A percentile compares a stretch with the other conserved stretches of the same genome.
These are phyloP conservation scores for Talaromyces sp. DNA, from an alignment of 2,329 filamentous ascomycete species.

Conservation along the genomic window DNA sequence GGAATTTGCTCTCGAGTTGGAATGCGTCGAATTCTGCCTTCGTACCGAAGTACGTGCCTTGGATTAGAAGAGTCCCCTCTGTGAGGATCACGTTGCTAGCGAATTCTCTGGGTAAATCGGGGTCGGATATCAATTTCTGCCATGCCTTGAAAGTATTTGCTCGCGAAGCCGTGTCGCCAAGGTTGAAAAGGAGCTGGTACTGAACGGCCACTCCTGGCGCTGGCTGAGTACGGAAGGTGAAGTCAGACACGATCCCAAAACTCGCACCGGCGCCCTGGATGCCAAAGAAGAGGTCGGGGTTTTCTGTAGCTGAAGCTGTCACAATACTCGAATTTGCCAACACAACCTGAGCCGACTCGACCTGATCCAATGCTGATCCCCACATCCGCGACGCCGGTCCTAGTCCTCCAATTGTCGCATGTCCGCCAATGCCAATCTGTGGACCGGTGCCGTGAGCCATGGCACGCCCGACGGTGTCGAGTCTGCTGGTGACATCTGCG, in stretches of 20 bases:
- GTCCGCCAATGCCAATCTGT: conserved; percentile 35
- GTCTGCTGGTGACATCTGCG: conserved; percentile 25
- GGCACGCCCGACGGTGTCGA: conserved; percentile 27
- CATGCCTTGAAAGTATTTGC: conserved; percentile 50
- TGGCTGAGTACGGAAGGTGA: conserved; percentile 31
- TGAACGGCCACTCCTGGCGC: conserved; percentile 46
- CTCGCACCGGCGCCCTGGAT: conserved; percentile 31
- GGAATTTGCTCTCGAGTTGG: conserved; percentile 21
- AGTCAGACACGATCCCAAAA: conserved; percentile 35
- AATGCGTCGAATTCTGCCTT: conserved; percentile 48
- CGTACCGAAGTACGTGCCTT: conserved; percentile 57
- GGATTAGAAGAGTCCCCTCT: conserved; percentile 50
- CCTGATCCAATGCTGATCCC: conserved; percentile 48
- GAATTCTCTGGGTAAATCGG: conserved; percentile 53
- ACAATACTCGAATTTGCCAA: conserved; percentile 35
- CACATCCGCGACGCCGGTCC: conserved; percentile 42
- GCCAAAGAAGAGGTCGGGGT: conserved; percentile 30
- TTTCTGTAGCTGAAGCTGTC: conserved; percentile 20
- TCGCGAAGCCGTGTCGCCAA: conserved; percentile 44
- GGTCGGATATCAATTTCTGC: conserved; percentile 53
- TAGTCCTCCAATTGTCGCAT: conserved; percentile 35
- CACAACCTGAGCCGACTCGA: conserved; percentile 45
- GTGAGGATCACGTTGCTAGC: conserved; percentile 52
- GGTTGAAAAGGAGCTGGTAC: conserved; percentile 52
- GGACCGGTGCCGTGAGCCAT: conserved; percentile 35